A percentile compares a stretch with the other conserved stretches of the same genome.
phyloP scores from a whole-genome alignment of 116 monocot genomes.

The Thalassia testudinum region DNA sequence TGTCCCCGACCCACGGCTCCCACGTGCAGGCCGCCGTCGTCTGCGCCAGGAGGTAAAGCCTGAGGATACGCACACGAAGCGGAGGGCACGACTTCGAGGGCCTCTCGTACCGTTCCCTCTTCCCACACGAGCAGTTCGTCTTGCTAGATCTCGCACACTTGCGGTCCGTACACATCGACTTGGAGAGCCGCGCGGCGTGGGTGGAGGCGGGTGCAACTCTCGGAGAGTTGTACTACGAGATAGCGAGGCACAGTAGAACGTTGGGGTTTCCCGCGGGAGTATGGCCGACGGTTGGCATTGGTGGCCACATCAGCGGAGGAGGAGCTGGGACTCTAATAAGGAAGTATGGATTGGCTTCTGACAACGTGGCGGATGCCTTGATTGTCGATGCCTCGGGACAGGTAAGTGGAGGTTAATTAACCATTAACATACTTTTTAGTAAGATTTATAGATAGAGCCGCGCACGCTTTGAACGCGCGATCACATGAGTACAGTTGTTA shows the following conservation, averaged over 20 bases:
- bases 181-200: constrained; percentile 10
- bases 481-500: too few species aligned
- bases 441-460: too few species aligned
- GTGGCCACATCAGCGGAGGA: constrained; percentile 39
- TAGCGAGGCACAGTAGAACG: constrained; percentile 8
- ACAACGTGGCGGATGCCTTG: constrained; percentile 31
- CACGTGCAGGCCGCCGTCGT: constrained; percentile 9
- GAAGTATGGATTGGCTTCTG: constrained; percentile 24
- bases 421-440: too few species aligned
- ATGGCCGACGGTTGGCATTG: constrained; percentile 32
- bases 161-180: constrained; percentile 12
- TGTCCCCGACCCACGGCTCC: constrained; percentile 1
- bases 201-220: constrained; percentile 27
- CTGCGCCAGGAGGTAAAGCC: background rate
- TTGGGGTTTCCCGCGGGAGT: constrained; percentile 29
- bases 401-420: too few species aligned
- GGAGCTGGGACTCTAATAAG: constrained; percentile 32
- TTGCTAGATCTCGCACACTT: constrained; percentile 25
- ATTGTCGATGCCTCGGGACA: constrained; percentile 9
- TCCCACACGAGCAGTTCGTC: constrained; percentile 4
- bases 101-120: constrained; percentile 8
- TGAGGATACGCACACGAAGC: constrained; percentile 4
- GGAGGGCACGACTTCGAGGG: constrained; percentile 17
- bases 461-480: too few species aligned
- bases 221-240: constrained; percentile 35